A percentile compares a stretch with the other conserved stretches of the same genome.
Conservation (phyloP, 2,329 filamentous ascomycete genomes). For the Leptodontidium sp. region DNA sequence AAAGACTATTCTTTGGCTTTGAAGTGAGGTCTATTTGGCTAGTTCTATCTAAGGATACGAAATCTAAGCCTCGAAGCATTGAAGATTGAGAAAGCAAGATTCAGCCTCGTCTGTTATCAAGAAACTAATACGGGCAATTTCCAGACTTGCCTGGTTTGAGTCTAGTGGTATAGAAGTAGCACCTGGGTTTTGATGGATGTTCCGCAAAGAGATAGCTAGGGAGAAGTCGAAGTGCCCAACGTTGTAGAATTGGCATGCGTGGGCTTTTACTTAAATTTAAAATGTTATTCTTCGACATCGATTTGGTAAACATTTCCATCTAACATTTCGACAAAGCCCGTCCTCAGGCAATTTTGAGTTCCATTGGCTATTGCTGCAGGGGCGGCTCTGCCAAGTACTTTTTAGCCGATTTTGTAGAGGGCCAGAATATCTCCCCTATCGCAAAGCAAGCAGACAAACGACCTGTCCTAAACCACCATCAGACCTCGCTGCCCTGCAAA, state of each 20-base stretch:
- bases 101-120: slow-evolving; percentile 37
- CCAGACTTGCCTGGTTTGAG: slow-evolving; percentile 6
- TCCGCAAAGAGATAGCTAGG: background rate
- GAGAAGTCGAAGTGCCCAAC: background rate
- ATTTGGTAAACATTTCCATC: background rate
- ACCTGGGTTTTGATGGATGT: background rate
- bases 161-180: slow-evolving; percentile 9
- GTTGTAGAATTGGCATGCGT: background rate
- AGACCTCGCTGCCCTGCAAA: slow-evolving; percentile 27
- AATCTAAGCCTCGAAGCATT: background rate
- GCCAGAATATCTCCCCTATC: slow-evolving; percentile 35
- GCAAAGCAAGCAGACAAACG: slow-evolving; percentile 26
- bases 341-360: slow-evolving; percentile 1
- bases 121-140: slow-evolving; percentile 16
- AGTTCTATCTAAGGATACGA: slow-evolving; percentile 1
- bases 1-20: background rate
- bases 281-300: background rate
- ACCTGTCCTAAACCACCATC: slow-evolving; percentile 29
- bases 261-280: too few species aligned
- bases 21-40: background rate
- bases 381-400: slow-evolving; percentile 28
- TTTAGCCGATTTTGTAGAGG: slow-evolving; percentile 23
- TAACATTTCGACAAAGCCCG: background rate
- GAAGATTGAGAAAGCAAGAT: slow-evolving; percentile 17
- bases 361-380: slow-evolving; percentile 7